Evolutionary conservation across 2,329 filamentous ascomycete species (phyloP).

Genomic region (Elsinoe arachidis): DNA sequence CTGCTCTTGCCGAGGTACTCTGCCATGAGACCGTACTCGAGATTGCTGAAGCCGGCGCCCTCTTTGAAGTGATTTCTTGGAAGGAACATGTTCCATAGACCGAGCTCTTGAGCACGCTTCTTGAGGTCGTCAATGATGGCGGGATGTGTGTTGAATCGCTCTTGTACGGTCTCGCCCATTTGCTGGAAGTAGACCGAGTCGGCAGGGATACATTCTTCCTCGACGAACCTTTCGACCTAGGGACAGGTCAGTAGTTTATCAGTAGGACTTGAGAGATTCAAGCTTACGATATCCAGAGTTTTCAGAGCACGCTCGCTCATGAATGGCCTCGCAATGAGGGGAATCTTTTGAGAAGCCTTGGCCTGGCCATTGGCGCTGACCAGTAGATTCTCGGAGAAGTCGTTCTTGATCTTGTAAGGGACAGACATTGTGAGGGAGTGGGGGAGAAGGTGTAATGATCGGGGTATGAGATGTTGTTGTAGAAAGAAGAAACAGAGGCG

Average conservation of each 20-base stretch:
- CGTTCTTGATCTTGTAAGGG: constrained; percentile 26
- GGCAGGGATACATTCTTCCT: constrained; percentile 74
- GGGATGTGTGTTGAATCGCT: constrained; percentile 74
- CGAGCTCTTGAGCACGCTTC: constrained; percentile 68
- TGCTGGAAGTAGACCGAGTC: constrained; percentile 74
- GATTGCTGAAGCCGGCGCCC: constrained; percentile 85
- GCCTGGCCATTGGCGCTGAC: constrained; percentile 24
- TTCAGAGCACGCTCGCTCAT: constrained; percentile 80
- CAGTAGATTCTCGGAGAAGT: constrained; percentile 27
- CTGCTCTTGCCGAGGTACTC: constrained; percentile 85
- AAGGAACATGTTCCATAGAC: constrained; percentile 97
- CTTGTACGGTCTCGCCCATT: constrained; percentile 59
- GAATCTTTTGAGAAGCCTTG: constrained; percentile 48
- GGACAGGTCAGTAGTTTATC: constrained; percentile 12
- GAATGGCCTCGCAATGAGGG: constrained; percentile 49
- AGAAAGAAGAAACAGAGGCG: neutral
- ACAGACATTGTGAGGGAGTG: neutral
- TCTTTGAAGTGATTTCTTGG: constrained; percentile 92
- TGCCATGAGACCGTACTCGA: constrained; percentile 97
- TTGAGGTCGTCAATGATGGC: constrained; percentile 82
- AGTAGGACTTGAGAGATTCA: neutral
- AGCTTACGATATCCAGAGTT: constrained; percentile 63
- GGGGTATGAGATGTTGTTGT: neutral
- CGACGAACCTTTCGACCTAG: constrained; percentile 86
- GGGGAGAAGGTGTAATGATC: neutral